These are phyloP conservation scores for Wickerhamiella hasegawae DNA, from an alignment of 805 yeast genomes.

Conservation along the genomic window DNA sequence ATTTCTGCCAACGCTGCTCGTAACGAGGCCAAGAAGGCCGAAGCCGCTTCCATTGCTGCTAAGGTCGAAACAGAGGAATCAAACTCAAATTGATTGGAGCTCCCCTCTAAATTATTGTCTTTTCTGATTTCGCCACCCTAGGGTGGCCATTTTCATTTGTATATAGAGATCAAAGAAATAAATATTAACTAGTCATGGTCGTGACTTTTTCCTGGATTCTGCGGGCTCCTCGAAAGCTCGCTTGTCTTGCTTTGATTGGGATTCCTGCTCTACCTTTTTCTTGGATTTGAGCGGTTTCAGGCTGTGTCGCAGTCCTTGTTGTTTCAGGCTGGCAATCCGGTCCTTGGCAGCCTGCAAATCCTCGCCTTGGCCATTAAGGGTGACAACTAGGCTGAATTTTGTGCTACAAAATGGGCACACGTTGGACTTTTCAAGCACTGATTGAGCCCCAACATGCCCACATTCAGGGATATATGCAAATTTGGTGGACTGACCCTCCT, in stretches of 20 bases:
- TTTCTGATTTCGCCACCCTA: too few species aligned
- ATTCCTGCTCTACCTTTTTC: conserved; percentile 11
- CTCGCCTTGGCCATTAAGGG: conserved; percentile 26
- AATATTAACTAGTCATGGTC: too few species aligned
- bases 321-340: conserved; percentile 16
- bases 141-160: too few species aligned
- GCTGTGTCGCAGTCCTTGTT: conserved; percentile 25
- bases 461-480: conserved; percentile 31
- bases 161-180: too few species aligned
- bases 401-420: conserved; percentile 25
- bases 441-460: conserved; percentile 19
- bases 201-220: too few species aligned
- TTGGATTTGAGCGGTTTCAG: conserved; percentile 16
- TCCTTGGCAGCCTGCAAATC: conserved; percentile 13
- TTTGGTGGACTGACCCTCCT: conserved; percentile 22
- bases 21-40: background rate
- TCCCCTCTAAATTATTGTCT: too few species aligned
- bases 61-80: too few species aligned
- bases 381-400: conserved; percentile 15
- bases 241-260: background rate
- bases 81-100: too few species aligned
- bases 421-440: conserved; percentile 10
- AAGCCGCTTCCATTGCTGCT: too few species aligned
- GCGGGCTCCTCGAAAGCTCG: too few species aligned
- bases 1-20: background rate